Evolutionary conservation across 75 land plant species (phyloP).

Genomic region (Picea sitchensis): DNA sequence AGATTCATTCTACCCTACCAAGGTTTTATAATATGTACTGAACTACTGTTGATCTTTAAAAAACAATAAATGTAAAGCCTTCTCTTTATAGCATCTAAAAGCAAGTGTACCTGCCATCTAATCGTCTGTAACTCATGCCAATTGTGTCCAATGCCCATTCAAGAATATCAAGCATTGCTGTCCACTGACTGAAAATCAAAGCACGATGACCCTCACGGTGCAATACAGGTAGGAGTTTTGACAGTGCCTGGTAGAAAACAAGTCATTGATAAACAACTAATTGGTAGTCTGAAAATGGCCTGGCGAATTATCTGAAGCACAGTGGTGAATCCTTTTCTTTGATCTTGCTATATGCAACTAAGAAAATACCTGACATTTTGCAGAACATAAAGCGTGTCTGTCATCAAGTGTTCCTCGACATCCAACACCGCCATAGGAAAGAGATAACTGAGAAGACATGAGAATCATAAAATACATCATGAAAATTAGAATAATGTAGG

Average conservation of each 20-base stretch:
- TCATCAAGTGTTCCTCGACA: conserved; percentile 57
- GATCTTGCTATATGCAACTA: neutral
- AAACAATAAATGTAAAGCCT: neutral
- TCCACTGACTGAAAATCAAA: conserved; percentile 99
- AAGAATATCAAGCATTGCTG: conserved; percentile 95
- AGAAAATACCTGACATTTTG: conserved; percentile 84
- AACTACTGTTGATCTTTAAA: neutral
- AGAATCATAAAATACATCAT: too few species aligned
- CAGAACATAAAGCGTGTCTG: conserved; percentile 68
- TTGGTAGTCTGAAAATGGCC: neutral
- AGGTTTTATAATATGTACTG: neutral
- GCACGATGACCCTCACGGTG: conserved; percentile 76
- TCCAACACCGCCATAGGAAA: conserved; percentile 47
- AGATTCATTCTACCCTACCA: neutral
- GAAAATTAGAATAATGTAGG: too few species aligned
- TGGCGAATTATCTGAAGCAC: neutral
- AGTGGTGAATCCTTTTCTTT: neutral
- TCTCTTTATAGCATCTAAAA: neutral
- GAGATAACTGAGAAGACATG: conserved; percentile 49
- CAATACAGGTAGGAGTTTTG: conserved; percentile 72
- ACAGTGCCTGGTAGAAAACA: conserved; percentile 48
- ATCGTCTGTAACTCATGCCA: conserved; percentile 72
- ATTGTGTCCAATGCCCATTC: conserved; percentile 96
- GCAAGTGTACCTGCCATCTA: conserved; percentile 86
- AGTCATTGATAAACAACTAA: neutral